Conservation (phyloP, 2,329 filamentous ascomycete species). For the Ceratocystis huliohia region DNA sequence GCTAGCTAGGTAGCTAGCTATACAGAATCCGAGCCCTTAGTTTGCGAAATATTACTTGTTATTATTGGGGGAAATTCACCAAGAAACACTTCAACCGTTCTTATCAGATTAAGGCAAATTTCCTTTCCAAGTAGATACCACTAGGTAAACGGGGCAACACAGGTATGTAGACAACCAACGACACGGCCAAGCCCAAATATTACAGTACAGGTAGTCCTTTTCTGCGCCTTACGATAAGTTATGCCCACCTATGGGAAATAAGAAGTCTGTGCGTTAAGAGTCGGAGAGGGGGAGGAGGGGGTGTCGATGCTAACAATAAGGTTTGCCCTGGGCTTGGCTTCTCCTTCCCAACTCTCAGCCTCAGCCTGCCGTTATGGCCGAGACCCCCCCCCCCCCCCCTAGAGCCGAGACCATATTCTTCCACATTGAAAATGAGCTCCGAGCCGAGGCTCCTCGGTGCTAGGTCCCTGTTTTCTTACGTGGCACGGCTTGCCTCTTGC, state of each 20-base stretch:
- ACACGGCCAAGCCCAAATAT: too few species aligned
- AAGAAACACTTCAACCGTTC: too few species aligned
- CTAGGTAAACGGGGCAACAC: too few species aligned
- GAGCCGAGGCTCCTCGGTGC: neutral
- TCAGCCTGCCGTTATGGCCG: neutral
- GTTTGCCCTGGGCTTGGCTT: neutral
- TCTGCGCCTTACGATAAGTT: neutral
- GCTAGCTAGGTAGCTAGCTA: too few species aligned
- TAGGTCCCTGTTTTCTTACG: neutral
- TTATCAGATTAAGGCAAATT: too few species aligned
- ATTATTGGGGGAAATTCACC: too few species aligned
- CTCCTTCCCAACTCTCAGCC: neutral
- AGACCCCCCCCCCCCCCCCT: neutral
- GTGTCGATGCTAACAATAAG: neutral
- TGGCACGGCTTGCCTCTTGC: neutral
- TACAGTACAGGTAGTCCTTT: neutral
- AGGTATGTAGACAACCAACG: too few species aligned
- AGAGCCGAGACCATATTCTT: neutral
- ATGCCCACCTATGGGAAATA: neutral
- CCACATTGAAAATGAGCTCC: neutral
- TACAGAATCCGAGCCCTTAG: too few species aligned
- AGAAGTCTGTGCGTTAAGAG: neutral
- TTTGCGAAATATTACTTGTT: too few species aligned
- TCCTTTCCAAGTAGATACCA: too few species aligned
- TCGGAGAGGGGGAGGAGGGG: too few species aligned